A percentile compares a stretch with the other conserved stretches of the same genome.
phyloP scores from a whole-genome alignment of 495 filamentous ascomycete species.

The Neurospora sp. region DNA sequence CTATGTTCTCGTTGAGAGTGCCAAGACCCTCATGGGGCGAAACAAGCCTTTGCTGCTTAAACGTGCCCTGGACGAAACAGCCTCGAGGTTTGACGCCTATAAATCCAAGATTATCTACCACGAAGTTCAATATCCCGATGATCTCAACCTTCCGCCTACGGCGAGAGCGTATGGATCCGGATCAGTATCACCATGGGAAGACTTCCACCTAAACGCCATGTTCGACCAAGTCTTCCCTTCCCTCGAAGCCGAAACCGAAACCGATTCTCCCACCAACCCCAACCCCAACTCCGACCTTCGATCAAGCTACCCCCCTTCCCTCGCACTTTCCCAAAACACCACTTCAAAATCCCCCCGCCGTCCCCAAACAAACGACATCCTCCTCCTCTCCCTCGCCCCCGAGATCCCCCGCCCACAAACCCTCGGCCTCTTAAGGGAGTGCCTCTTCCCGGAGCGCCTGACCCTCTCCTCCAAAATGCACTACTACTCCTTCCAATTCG shows the following conservation, averaged over 20 bases:
- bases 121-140: constrained; percentile 33
- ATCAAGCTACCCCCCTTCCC: not conserved
- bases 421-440: constrained; percentile 34
- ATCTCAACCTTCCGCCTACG: constrained; percentile 20
- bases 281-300: not conserved
- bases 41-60: constrained; percentile 39
- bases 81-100: constrained; percentile 30
- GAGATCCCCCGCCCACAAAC: constrained; percentile 42
- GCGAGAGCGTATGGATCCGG: constrained; percentile 26
- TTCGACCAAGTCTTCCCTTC: constrained; percentile 38
- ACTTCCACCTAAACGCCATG: constrained; percentile 43
- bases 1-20: constrained; percentile 45
- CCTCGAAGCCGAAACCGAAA: constrained; percentile 20
- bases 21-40: constrained; percentile 39
- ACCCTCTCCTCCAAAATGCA: constrained; percentile 45
- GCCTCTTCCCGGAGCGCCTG: constrained; percentile 40
- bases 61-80: constrained; percentile 17
- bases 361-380: constrained; percentile 28
- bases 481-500: constrained; percentile 44
- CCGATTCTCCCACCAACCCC: not conserved
- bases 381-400: constrained; percentile 41
- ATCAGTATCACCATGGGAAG: constrained; percentile 17
- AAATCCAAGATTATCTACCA: constrained; percentile 46
- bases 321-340: no score
- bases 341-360: not conserved